Conservation (phyloP, 2,329 filamentous ascomycete species). For the Sporothrix luriei region DNA sequence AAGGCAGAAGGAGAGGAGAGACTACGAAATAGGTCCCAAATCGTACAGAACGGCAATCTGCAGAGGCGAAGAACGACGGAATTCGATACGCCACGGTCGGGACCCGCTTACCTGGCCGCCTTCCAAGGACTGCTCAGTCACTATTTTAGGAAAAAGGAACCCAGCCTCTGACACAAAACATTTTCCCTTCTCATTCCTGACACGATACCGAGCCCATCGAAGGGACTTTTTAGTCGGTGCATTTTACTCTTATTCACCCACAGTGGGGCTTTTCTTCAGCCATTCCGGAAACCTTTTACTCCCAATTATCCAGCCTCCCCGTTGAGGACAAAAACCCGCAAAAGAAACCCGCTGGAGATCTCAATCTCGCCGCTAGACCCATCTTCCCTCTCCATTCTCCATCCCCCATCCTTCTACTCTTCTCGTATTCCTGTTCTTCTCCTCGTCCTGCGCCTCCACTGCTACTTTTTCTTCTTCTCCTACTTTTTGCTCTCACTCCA, state of each 20-base stretch:
- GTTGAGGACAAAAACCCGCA: constrained; percentile 11
- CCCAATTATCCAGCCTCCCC: constrained; percentile 24
- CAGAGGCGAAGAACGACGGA: constrained; percentile 6
- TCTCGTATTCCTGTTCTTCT: constrained; percentile 17
- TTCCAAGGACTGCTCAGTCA: constrained; percentile 7
- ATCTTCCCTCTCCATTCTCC: constrained; percentile 19
- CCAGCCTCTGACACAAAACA: constrained; percentile 8
- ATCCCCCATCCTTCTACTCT: constrained; percentile 19
- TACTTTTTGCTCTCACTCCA: neutral
- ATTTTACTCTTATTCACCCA: constrained; percentile 24
- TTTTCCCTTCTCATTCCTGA: neutral
- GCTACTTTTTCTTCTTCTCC: neutral
- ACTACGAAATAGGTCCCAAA: neutral
- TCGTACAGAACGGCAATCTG: constrained; percentile 27
- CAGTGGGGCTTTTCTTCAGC: constrained; percentile 7
- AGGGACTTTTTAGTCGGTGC: constrained; percentile 4
- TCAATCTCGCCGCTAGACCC: constrained; percentile 16
- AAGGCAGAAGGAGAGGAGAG: neutral
- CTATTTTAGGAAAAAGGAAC: neutral
- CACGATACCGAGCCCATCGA: neutral
- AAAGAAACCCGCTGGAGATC: constrained; percentile 14
- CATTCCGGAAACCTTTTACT: constrained; percentile 12
- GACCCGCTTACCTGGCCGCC: neutral
- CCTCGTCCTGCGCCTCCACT: constrained; percentile 4
- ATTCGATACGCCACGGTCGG: constrained; percentile 20